phyloP scores from a whole-genome alignment of 2,329 filamentous ascomycete genomes.

The Curvularia sp. region DNA sequence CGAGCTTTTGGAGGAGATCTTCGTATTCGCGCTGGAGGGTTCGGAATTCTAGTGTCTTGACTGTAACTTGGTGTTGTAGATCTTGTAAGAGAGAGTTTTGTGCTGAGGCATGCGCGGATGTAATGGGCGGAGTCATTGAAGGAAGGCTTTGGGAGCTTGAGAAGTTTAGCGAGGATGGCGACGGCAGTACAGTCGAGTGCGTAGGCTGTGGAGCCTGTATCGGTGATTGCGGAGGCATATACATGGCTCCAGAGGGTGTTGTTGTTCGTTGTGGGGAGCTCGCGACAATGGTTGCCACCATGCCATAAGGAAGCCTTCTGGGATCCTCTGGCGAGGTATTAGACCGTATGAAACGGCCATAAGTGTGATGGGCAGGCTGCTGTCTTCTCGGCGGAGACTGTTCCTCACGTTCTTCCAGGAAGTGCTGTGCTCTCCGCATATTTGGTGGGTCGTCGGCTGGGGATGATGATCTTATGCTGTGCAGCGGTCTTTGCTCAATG shows the following conservation, averaged over 20 bases:
- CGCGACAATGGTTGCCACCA: conserved; percentile 21
- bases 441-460: conserved; percentile 21
- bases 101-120: conserved; percentile 36
- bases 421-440: conserved; percentile 38
- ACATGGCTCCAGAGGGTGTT: conserved; percentile 57
- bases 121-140: conserved; percentile 36
- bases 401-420: conserved; percentile 32
- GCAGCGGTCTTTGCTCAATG: conserved; percentile 20
- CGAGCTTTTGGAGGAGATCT: conserved; percentile 59
- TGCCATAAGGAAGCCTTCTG: conserved; percentile 28
- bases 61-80: conserved; percentile 62
- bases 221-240: conserved; percentile 36
- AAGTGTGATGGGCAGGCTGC: conserved; percentile 23
- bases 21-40: conserved; percentile 63
- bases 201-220: conserved; percentile 35
- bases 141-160: conserved; percentile 28
- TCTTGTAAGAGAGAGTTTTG: conserved; percentile 55
- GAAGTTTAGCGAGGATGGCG: conserved; percentile 42
- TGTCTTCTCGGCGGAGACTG: conserved; percentile 30
- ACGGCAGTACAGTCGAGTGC: conserved; percentile 36
- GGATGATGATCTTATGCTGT: conserved; percentile 19
- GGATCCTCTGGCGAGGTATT: conserved; percentile 24
- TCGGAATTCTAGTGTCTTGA: conserved; percentile 61
- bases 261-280: conserved; percentile 33
- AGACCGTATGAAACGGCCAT: conserved; percentile 22